phyloP scores from a whole-genome alignment of 2,329 filamentous ascomycete species.

The Penicillium sp. region DNA sequence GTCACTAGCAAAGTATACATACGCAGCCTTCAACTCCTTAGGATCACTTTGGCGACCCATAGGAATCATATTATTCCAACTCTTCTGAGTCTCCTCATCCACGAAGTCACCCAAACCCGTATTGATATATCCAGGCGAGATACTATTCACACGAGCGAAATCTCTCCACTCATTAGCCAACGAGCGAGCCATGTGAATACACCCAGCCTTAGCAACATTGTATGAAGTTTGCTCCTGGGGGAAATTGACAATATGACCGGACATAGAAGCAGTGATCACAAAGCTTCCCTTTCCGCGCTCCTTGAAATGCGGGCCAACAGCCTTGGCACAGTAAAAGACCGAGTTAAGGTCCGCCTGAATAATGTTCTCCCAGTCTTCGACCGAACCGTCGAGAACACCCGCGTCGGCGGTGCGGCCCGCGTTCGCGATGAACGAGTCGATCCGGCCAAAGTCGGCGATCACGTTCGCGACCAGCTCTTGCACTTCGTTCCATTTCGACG shows the following conservation, averaged over 20 bases:
- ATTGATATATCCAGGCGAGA: slow-evolving; percentile 67
- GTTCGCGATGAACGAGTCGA: slow-evolving; percentile 67
- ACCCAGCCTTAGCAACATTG: slow-evolving; percentile 65
- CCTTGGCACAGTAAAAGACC: slow-evolving; percentile 79
- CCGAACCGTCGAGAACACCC: slow-evolving; percentile 66
- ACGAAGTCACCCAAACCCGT: slow-evolving; percentile 66
- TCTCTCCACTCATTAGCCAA: slow-evolving; percentile 68
- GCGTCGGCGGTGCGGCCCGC: slow-evolving; percentile 67
- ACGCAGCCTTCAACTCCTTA: slow-evolving; percentile 63
- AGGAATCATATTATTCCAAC: slow-evolving; percentile 61
- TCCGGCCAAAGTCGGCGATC: slow-evolving; percentile 67
- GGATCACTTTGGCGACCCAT: slow-evolving; percentile 61
- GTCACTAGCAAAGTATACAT: slow-evolving; percentile 49
- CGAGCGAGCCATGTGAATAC: slow-evolving; percentile 62
- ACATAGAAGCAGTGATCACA: slow-evolving; percentile 64
- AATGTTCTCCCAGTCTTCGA: slow-evolving; percentile 72
- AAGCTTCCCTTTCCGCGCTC: slow-evolving; percentile 62
- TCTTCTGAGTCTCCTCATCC: slow-evolving; percentile 53
- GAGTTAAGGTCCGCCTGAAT: slow-evolving; percentile 83
- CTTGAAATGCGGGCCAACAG: slow-evolving; percentile 75
- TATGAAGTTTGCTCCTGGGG: slow-evolving; percentile 65
- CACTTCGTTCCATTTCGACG: slow-evolving; percentile 56
- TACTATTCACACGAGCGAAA: slow-evolving; percentile 66
- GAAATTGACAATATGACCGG: slow-evolving; percentile 54
- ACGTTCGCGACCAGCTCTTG: slow-evolving; percentile 58